Conservation (phyloP, 331 rosid species). For the Erythrophleum ivorense region DNA sequence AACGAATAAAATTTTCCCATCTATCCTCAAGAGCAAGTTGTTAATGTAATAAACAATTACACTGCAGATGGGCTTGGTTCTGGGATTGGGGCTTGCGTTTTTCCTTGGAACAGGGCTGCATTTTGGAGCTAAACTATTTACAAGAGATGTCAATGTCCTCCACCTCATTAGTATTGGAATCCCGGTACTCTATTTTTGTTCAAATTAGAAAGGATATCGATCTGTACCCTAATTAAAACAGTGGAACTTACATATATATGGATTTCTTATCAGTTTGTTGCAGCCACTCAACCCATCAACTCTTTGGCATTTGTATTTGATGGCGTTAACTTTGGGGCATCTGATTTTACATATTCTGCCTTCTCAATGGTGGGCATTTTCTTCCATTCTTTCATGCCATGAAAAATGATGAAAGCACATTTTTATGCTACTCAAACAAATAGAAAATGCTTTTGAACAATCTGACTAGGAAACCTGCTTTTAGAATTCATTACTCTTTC, state of each 20-base stretch:
- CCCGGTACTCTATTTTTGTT: constrained; percentile 61
- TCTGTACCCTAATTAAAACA: constrained; percentile 1
- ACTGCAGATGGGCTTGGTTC: constrained; percentile 81
- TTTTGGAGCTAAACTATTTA: constrained; percentile 77
- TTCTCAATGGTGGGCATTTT: constrained; percentile 69
- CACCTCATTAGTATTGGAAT: constrained; percentile 71
- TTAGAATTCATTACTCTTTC: neutral
- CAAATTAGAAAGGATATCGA: neutral
- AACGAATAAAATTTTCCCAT: neutral
- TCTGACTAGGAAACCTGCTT: neutral
- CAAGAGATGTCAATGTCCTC: constrained; percentile 67
- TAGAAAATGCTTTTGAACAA: neutral
- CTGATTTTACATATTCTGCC: constrained; percentile 88
- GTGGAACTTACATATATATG: constrained; percentile 33
- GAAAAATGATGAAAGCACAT: neutral
- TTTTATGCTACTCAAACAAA: neutral
- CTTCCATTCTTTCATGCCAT: constrained; percentile 28
- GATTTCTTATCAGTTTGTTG: constrained; percentile 68
- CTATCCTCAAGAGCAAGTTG: constrained; percentile 21
- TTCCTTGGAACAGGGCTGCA: constrained; percentile 76
- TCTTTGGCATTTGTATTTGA: constrained; percentile 82
- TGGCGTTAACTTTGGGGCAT: constrained; percentile 86
- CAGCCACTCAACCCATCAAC: constrained; percentile 83
- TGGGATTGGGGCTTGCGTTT: constrained; percentile 72
- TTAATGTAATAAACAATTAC: constrained; percentile 28